Base-by-base conservation (phyloP, 192 early-diverging fungal genomes). In the Spizellomyces punctatus region DNA sequence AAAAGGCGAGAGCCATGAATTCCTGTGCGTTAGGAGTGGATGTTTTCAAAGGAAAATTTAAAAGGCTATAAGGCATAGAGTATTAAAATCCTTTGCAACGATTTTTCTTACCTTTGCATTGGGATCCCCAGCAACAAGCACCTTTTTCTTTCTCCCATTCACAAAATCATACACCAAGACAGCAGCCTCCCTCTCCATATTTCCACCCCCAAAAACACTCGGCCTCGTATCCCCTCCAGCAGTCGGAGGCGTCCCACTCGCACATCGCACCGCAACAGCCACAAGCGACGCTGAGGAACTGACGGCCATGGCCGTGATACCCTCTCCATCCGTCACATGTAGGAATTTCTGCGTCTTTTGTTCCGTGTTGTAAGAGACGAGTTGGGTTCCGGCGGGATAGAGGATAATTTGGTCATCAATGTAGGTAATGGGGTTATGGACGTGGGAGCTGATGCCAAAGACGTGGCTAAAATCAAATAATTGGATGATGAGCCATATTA, bases 351-450 rank as follows among this genome's bases (percentile, higher is more conserved):
- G 86, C n/a, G 66, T 74, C 65, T 80, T 81, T 62, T 84, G 78
- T 64, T 88, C 86, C 8, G 77, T 73, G 66, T 86, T 88, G 78
- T 83, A 88, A 10, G 69, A 58, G 16, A 84, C 74, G 48, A 88
- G 66, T 46, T 84, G 78, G 9, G 77, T 74, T 6, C 84, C 83
- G 8, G 84, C 81, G 6, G 84, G 82, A 63, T 88, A 88, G 50
- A 83, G 45, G 36, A 86, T 43, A 1, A 80, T 79, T 60, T 77
- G 75, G 16, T 86, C 86, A 57, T 88, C 84, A 9, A 83, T n/a
- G 62, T 79, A 82, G 19, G 17, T 56, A 43, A 80, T 48, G 64
- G 80, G 79, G 67, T 78, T 75, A 8, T 36, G 50, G 42, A 87
- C 80, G 54, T 79, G 74, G 19, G 61, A 66, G 60, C 76, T 81